Conservation (phyloP, 1,284 basidiomycete species). For the Meripilus lineatus region DNA sequence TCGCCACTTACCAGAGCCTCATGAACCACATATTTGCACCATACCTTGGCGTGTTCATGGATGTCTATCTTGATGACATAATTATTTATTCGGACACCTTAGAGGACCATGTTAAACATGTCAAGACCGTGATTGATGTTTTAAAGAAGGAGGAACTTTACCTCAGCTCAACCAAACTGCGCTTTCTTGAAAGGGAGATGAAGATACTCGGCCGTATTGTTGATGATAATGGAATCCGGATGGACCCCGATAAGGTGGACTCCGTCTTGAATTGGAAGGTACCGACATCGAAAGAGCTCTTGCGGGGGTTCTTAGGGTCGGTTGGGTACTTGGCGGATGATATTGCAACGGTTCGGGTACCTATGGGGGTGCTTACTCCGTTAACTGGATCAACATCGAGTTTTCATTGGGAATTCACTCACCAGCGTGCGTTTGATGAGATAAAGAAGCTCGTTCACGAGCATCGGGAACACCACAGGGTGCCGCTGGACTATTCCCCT, state of each 20-base stretch:
- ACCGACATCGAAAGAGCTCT: no score
- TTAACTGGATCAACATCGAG: no score
- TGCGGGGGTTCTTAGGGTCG: no score
- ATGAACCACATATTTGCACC: slow-evolving; percentile 23
- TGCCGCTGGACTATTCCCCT: slow-evolving; percentile 17
- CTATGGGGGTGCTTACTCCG: slow-evolving; percentile 19
- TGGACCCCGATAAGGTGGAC: slow-evolving; percentile 29
- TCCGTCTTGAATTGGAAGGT: slow-evolving; percentile 29
- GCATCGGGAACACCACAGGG: slow-evolving; percentile 15
- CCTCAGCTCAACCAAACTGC: slow-evolving; percentile 14
- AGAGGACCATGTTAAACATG: slow-evolving; percentile 23
- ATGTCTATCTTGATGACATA: no score
- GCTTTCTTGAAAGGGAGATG: slow-evolving; percentile 21
- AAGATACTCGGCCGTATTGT: slow-evolving; percentile 29
- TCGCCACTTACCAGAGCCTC: no score
- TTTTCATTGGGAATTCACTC: no score
- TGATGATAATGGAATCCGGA: slow-evolving; percentile 28
- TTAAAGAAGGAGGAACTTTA: slow-evolving; percentile 22
- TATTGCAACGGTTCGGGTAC: slow-evolving; percentile 16
- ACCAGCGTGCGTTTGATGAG: no score
- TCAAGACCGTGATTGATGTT: no score
- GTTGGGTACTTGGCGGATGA: slow-evolving; percentile 24
- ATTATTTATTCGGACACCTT: slow-evolving; percentile 12
- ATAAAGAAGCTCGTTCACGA: slow-evolving; percentile 18
- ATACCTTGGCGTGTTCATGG: slow-evolving; percentile 6